Conservation (phyloP, 1,139 yeast genomes). For the Saccharomyces hybrid region DNA sequence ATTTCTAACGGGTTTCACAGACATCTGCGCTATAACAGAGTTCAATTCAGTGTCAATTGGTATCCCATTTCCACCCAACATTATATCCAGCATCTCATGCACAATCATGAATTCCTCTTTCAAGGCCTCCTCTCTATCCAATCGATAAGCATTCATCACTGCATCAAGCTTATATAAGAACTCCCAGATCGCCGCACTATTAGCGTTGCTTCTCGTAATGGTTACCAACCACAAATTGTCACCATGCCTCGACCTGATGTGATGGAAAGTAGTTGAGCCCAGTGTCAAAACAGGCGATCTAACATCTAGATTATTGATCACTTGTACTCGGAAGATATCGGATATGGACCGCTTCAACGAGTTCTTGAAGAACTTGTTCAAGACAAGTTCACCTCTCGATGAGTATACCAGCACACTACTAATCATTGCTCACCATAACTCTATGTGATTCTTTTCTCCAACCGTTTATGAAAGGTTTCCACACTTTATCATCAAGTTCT, state of each 20-base stretch:
- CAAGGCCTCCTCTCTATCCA: slow-evolving; percentile 29
- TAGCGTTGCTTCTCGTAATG: slow-evolving; percentile 80
- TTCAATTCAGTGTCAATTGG: slow-evolving; percentile 64
- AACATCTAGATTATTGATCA: slow-evolving; percentile 54
- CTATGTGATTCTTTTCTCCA: slow-evolving; percentile 9
- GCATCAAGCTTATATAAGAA: slow-evolving; percentile 52
- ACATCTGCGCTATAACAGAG: slow-evolving; percentile 32
- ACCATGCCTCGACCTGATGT: slow-evolving; percentile 47
- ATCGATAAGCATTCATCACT: slow-evolving; percentile 20
- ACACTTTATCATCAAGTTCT: not conserved
- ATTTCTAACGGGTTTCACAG: slow-evolving; percentile 18
- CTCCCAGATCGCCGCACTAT: slow-evolving; percentile 74
- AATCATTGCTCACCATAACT: slow-evolving; percentile 44
- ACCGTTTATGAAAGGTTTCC: not conserved
- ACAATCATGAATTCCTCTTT: slow-evolving; percentile 58
- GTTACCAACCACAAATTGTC: slow-evolving; percentile 73
- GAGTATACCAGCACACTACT: slow-evolving; percentile 73
- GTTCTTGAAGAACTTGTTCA: slow-evolving; percentile 65
- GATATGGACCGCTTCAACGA: slow-evolving; percentile 65
- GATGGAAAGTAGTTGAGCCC: slow-evolving; percentile 88
- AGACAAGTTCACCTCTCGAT: slow-evolving; percentile 76
- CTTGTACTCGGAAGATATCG: slow-evolving; percentile 90
- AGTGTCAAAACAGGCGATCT: slow-evolving; percentile 81
- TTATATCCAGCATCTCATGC: slow-evolving; percentile 66
- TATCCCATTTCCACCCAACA: slow-evolving; percentile 72